Conservation (phyloP, 768 basidiomycete genomes). For the Tricholoma terreum region DNA sequence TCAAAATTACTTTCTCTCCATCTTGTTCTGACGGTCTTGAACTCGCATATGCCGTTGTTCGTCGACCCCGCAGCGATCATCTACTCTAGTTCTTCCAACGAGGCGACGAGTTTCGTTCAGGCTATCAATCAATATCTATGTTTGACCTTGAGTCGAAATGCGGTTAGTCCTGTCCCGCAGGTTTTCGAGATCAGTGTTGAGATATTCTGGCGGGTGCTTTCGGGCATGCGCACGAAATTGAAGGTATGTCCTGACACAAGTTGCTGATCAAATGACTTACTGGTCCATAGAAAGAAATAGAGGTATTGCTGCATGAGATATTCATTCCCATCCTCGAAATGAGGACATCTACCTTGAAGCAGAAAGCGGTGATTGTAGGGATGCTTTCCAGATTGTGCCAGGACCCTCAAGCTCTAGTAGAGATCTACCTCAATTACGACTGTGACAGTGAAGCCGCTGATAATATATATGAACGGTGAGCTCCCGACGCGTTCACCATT, state of each 20-base stretch:
- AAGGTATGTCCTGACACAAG: constrained; percentile 59
- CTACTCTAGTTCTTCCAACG: constrained; percentile 84
- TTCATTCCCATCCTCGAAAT: constrained; percentile 98
- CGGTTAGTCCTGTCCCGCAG: constrained; percentile 91
- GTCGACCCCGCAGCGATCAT: constrained; percentile 88
- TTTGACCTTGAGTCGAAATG: constrained; percentile 88
- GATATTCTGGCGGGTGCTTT: constrained; percentile 96
- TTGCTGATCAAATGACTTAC: background rate
- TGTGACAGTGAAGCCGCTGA: constrained; percentile 93
- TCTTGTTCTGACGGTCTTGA: constrained; percentile 87
- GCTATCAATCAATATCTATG: constrained; percentile 97
- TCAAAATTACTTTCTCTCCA: constrained; percentile 94
- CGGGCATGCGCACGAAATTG: constrained; percentile 90
- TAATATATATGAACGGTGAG: constrained; percentile 96
- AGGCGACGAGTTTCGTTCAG: constrained; percentile 87
- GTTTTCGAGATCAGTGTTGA: constrained; percentile 98
- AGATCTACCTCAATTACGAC: constrained; percentile 98
- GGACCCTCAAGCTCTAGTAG: constrained; percentile 96
- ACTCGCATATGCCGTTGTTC: constrained; percentile 88
- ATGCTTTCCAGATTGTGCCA: constrained; percentile 88
- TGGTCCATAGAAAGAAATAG: constrained; percentile 87
- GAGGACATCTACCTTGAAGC: constrained; percentile 92
- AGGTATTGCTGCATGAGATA: constrained; percentile 97
- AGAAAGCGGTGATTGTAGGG: constrained; percentile 88
- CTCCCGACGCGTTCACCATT: constrained; percentile 6